Base-by-base conservation (phyloP, 352 stramenopile species). In the Pelagophyceae sp. region DNA sequence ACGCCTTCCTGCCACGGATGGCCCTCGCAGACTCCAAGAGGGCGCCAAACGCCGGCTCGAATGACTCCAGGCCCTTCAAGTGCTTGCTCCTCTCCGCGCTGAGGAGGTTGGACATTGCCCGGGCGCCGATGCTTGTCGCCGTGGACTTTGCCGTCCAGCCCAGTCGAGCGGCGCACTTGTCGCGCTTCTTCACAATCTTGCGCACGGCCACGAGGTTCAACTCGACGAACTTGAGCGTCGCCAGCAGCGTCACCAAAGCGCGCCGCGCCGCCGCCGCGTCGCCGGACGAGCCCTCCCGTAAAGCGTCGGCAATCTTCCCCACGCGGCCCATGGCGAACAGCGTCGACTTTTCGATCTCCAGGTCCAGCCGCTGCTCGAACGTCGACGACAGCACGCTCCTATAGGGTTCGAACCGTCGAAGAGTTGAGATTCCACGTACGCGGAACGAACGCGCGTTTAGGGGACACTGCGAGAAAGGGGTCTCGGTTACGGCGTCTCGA, bases 171-270 rank as follows among this genome's bases (percentile, higher is more conserved):
- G 58, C 58, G 29, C 15, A 31, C 61, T 71, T 71, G 61, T 71
- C 61, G 29, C 29, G 61, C 61, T 71, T 71, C 61, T 71, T 71
- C 29, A 71, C 17, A n/a, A 71, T 71, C 31, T 71, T 71, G 31
- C 61, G 61, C 29, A 71, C 61, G 61, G 61, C 61, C 11, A 71
- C 61, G 29, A 71, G 61, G 61, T 71, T 71, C 6, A 71, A 31
- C 61, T 71, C 61, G 29, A 71, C 61, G 61, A 71, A 71, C 2
- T 2, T 1, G 5, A 71, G 1, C 19, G 29, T 2, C 19, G 19
- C 19, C 61, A 71, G 61, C 61, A 71, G 25, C 45, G 45, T 54
- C 45, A 54, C 45, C 11, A 54, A 23, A 23, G 45, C 45, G 11
- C 23, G 11, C 23, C 58, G 58, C 15, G 58, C 58, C 23, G 58